phyloP scores from a whole-genome alignment of 2,329 filamentous ascomycete species.

The Colletotrichum sp. region DNA sequence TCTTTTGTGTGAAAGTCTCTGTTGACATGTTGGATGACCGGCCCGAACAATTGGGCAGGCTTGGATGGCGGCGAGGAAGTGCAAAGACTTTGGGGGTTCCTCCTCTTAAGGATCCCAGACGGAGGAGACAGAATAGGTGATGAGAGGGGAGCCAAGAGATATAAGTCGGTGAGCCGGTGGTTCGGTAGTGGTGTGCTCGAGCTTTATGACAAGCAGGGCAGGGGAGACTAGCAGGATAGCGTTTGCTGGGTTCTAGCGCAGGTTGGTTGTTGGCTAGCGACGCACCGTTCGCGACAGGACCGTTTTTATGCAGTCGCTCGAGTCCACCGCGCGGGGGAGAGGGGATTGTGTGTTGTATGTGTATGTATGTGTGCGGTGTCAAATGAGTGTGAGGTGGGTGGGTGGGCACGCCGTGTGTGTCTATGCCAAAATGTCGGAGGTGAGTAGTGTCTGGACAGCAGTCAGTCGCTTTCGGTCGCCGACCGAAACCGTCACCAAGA shows the following conservation, averaged over 20 bases:
- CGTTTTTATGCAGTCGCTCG: conserved; percentile 11
- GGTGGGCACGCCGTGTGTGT: not conserved
- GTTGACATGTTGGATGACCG: conserved; percentile 13
- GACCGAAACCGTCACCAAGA: conserved; percentile 15
- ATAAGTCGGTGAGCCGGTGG: conserved; percentile 14
- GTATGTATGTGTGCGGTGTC: not conserved
- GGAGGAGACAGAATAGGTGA: not conserved
- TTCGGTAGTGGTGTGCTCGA: conserved; percentile 15
- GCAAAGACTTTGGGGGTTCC: not conserved
- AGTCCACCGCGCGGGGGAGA: not conserved
- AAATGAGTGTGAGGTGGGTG: not conserved
- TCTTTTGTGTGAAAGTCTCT: conserved; percentile 16
- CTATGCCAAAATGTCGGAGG: not conserved
- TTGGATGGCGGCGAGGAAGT: not conserved
- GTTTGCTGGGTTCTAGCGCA: conserved; percentile 15
- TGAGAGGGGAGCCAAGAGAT: conserved; percentile 14
- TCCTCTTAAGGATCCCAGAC: not conserved
- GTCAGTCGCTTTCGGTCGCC: conserved; percentile 15
- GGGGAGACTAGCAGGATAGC: not conserved
- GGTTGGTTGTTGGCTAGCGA: conserved; percentile 7
- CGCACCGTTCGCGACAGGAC: conserved; percentile 20
- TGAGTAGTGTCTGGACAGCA: not conserved
- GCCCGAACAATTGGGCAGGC: not conserved
- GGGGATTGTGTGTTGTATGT: not conserved
- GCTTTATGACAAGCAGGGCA: conserved; percentile 19